Evolutionary conservation across 1,139 yeast species (phyloP), one percentile per base, ranked within the genome.

Genomic region (Williopsis jadinii): DNA sequence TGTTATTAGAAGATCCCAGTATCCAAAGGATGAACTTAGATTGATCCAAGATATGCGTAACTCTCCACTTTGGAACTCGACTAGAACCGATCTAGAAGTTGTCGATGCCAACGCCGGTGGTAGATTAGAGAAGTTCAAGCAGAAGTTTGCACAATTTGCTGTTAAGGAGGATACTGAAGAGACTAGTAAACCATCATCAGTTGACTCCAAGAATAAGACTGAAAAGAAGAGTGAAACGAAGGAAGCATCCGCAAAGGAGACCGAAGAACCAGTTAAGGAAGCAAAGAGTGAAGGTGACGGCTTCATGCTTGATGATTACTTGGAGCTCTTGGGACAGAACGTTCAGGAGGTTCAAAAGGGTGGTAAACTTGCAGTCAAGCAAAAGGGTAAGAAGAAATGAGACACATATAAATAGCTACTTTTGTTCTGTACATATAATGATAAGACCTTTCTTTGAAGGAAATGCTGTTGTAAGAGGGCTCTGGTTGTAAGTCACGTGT

Each of bases 21-120:
- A 80, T 44, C 97, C 98, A 8, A 84, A 87, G 56, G 83, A 76
- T 43, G 96, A 92, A 59, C 71, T 86, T 58, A 73, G 95, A 63
- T 78, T 87, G 77, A 77, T 92, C 54, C 77, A 80, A 41, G 98
- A 92, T 64, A 95, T 85, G 68, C 77, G 96, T 64, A 86, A 85
- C 58, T 80, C 77, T 55, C 76, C 85, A 30, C 65, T 83, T 40
- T 92, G 97, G 96, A 92, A 92, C 63, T 88, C 92, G 40, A 75
- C 84, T 50, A 77, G 90, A 63, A 76, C 84, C 26, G 95, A 88
- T 60, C 69, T 87, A 55, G 75, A 75, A 44, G 75, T 82, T 33
- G 72, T 76, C 32, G 95, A 87, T 61, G 82, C 85, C 29, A 86
- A 80, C 59, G 85, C 94, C 11, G 82, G 88, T 41, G 96, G 95